phyloP scores from a whole-genome alignment of 495 filamentous ascomycete genomes.

The Podospora pseudocomata region DNA sequence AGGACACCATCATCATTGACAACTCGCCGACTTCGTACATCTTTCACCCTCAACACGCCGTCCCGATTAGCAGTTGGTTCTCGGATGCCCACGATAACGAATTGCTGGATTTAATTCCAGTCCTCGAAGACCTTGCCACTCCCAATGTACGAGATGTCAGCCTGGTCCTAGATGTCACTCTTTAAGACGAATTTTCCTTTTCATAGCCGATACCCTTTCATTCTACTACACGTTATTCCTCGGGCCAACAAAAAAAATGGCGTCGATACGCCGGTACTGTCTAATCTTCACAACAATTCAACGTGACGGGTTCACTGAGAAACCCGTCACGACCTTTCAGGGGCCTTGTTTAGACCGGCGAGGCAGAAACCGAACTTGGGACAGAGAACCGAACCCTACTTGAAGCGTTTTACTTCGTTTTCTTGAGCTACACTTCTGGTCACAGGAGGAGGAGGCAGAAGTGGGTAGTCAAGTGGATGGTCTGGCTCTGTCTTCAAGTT shows the following conservation, averaged over 20 bases:
- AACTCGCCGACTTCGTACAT: constrained; percentile 99
- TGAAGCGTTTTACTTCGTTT: background rate
- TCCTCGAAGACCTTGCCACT: constrained; percentile 93
- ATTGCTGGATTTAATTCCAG: constrained; percentile 93
- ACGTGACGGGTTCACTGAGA: background rate
- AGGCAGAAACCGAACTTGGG: background rate
- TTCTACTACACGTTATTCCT: constrained; percentile 16
- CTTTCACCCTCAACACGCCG: constrained; percentile 98
- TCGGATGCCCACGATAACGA: constrained; percentile 99
- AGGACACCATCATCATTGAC: constrained; percentile 98
- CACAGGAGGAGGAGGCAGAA: background rate
- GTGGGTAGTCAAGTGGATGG: constrained; percentile 11
- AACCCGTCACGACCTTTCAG: background rate
- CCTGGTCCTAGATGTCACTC: constrained; percentile 91
- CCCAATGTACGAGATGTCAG: constrained; percentile 90
- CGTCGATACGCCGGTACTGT: constrained; percentile 12
- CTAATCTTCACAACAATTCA: background rate
- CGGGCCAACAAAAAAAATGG: constrained; percentile 3
- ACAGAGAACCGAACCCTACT: background rate
- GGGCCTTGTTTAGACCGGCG: background rate
- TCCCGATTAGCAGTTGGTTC: constrained; percentile 99
- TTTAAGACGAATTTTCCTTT: constrained; percentile 55
- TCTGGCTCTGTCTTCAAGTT: constrained; percentile 14
- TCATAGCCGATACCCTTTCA: constrained; percentile 25
- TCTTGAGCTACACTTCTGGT: background rate